A percentile compares a stretch with the other conserved stretches of the same genome.
Conservation (phyloP, 192 early-diverging fungal genomes). For the Coemansia sp. region DNA sequence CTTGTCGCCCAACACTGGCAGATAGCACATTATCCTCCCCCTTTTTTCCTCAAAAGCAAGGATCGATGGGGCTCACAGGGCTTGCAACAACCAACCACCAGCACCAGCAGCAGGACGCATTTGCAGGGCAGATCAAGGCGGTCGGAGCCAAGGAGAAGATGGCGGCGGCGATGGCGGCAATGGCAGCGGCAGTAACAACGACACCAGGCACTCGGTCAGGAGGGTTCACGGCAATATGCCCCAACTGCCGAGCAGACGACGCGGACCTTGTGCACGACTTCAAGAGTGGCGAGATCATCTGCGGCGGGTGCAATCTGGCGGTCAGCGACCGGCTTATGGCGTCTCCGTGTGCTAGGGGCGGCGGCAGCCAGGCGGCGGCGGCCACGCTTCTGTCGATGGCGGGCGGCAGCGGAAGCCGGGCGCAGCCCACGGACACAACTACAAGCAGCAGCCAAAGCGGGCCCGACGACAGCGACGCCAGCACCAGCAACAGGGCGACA, state of each 20-base stretch:
- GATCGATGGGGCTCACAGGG: no score
- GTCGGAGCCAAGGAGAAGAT: background rate
- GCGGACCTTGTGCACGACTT: slow-evolving; percentile 91
- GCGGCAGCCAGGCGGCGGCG: slow-evolving; percentile 85
- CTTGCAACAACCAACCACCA: no score
- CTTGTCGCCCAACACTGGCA: no score
- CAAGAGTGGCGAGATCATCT: slow-evolving; percentile 83
- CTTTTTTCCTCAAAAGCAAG: no score
- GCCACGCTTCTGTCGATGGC: slow-evolving; percentile 1
- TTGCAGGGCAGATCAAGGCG: no score
- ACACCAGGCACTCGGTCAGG: background rate
- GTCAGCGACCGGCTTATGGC: slow-evolving; percentile 81
- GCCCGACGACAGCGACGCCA: slow-evolving; percentile 67
- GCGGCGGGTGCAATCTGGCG: slow-evolving; percentile 87
- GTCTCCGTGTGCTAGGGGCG: slow-evolving; percentile 75
- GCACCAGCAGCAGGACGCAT: no score
- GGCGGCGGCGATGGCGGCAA: background rate
- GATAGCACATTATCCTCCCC: no score
- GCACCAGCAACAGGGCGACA: slow-evolving; percentile 57
- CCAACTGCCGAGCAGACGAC: slow-evolving; percentile 72
- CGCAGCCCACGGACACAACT: background rate
- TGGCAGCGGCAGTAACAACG: slow-evolving; percentile 10
- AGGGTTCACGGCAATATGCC: slow-evolving; percentile 59
- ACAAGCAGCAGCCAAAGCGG: slow-evolving; percentile 10
- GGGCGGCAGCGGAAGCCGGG: slow-evolving; percentile 7